Conservation (phyloP, 805 yeast genomes). For the Kazachstania bromeliacearum region DNA sequence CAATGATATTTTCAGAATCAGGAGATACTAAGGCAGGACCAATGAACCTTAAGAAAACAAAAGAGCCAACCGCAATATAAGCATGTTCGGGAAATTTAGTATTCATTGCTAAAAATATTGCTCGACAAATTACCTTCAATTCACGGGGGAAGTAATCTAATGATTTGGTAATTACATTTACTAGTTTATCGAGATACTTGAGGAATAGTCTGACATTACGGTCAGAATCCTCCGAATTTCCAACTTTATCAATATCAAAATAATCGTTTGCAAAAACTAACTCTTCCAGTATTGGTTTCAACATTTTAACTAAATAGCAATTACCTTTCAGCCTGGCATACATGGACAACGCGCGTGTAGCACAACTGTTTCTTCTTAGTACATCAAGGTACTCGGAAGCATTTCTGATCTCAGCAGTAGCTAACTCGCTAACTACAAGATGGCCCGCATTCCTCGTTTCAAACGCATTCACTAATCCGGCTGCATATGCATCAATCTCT, state of each 20-base stretch:
- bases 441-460: slow-evolving; percentile 32
- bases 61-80: slow-evolving; percentile 69
- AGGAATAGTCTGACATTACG: slow-evolving; percentile 39
- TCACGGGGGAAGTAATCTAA: slow-evolving; percentile 54
- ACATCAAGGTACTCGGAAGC: slow-evolving; percentile 58
- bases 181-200: slow-evolving; percentile 43
- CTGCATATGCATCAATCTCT: slow-evolving; percentile 61
- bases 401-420: slow-evolving; percentile 48
- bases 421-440: slow-evolving; percentile 41
- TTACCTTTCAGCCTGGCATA: slow-evolving; percentile 56
- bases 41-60: slow-evolving; percentile 63
- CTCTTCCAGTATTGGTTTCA: slow-evolving; percentile 48
- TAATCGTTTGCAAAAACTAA: slow-evolving; percentile 39
- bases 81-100: slow-evolving; percentile 55
- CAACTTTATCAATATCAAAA: slow-evolving; percentile 53
- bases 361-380: slow-evolving; percentile 67
- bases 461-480: slow-evolving; percentile 47
- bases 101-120: slow-evolving; percentile 46
- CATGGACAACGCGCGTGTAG: slow-evolving; percentile 61
- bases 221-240: slow-evolving; percentile 29
- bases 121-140: slow-evolving; percentile 56
- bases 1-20: slow-evolving; percentile 36
- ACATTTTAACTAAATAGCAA: slow-evolving; percentile 41
- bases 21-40: slow-evolving; percentile 94
- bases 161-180: slow-evolving; percentile 48